Evolutionary conservation across 2,329 filamentous ascomycete species (phyloP).

Genomic region (Dothistroma septosporum): DNA sequence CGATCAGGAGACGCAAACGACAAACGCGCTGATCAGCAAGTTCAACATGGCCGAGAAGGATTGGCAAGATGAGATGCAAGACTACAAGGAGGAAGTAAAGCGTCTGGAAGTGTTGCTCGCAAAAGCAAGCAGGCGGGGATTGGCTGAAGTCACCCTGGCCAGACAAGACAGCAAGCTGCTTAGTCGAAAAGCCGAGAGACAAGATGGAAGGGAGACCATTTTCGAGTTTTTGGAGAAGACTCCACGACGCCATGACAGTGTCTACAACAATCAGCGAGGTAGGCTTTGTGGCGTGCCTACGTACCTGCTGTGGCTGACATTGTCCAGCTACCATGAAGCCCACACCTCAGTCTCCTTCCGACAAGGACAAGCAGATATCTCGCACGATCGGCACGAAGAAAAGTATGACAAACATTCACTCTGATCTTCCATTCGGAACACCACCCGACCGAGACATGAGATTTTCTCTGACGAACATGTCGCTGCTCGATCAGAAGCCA

Average conservation of each 20-base stretch:
- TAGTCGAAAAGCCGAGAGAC: slow-evolving; percentile 13
- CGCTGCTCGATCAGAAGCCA: slow-evolving; percentile 23
- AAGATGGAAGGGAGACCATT: slow-evolving; percentile 30
- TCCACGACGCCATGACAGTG: slow-evolving; percentile 23
- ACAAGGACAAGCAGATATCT: slow-evolving; percentile 39
- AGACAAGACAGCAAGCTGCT: slow-evolving; percentile 40
- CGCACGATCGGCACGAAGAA: slow-evolving; percentile 38
- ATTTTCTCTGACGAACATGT: slow-evolving; percentile 25
- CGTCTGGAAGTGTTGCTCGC: slow-evolving; percentile 44
- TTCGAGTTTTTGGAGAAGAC: slow-evolving; percentile 34
- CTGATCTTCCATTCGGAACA: slow-evolving; percentile 35
- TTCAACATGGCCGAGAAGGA: slow-evolving; percentile 31
- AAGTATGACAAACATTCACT: slow-evolving; percentile 25
- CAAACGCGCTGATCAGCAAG: slow-evolving; percentile 19
- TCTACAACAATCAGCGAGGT: slow-evolving; percentile 33
- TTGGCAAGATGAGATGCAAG: slow-evolving; percentile 34
- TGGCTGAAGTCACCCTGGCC: slow-evolving; percentile 41
- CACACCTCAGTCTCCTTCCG: slow-evolving; percentile 35
- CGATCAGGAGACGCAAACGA: slow-evolving; percentile 27
- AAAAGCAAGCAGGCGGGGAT: slow-evolving; percentile 36
- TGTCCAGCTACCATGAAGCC: slow-evolving; percentile 28
- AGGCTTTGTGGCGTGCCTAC: not conserved
- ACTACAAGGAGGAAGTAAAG: slow-evolving; percentile 42
- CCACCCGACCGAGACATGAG: slow-evolving; percentile 26
- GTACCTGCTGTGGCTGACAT: slow-evolving; percentile 15